These are phyloP conservation scores for Cutaneotrichosporon sp. DNA, from an alignment of 1,284 basidiomycete species.

Conservation along the genomic window DNA sequence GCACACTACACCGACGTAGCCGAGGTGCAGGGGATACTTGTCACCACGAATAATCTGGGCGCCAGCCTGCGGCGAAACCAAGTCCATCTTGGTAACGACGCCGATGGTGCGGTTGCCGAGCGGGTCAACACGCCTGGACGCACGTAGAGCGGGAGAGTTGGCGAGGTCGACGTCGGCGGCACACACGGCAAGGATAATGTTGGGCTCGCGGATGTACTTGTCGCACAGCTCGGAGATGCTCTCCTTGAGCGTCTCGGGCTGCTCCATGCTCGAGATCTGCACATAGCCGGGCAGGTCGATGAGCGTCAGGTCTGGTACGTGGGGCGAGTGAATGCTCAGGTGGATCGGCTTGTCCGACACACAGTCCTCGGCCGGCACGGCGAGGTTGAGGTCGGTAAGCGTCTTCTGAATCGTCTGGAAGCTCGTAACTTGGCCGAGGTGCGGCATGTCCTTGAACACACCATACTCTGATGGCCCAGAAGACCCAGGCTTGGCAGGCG, in stretches of 20 bases:
- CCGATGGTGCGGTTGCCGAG: conserved; percentile 92
- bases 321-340: conserved; percentile 89
- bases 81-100: conserved; percentile 98
- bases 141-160: conserved; percentile 91
- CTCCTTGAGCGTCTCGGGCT: conserved; percentile 89
- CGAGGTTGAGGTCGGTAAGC: conserved; percentile 89
- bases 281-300: conserved; percentile 98
- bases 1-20: conserved; percentile 96
- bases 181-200: conserved; percentile 96
- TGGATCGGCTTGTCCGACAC: conserved; percentile 95
- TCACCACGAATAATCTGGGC: conserved; percentile 78
- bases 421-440: conserved; percentile 78
- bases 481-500: conserved; percentile 55
- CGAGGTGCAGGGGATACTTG: conserved; percentile 93
- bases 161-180: conserved; percentile 97
- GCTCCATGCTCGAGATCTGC: conserved; percentile 90
- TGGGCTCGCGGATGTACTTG: conserved; percentile 94
- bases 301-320: conserved; percentile 92
- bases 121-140: conserved; percentile 89
- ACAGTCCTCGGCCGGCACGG: conserved; percentile 79
- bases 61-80: conserved; percentile 80
- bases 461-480: conserved; percentile 75
- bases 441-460: conserved; percentile 70
- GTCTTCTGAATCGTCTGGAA: conserved; percentile 87
- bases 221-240: conserved; percentile 87